Percentiles rank a stretch among this genome's conserved stretches.
phyloP scores from a whole-genome alignment of 352 stramenopile species.

The Phytopythium oedochilum region DNA sequence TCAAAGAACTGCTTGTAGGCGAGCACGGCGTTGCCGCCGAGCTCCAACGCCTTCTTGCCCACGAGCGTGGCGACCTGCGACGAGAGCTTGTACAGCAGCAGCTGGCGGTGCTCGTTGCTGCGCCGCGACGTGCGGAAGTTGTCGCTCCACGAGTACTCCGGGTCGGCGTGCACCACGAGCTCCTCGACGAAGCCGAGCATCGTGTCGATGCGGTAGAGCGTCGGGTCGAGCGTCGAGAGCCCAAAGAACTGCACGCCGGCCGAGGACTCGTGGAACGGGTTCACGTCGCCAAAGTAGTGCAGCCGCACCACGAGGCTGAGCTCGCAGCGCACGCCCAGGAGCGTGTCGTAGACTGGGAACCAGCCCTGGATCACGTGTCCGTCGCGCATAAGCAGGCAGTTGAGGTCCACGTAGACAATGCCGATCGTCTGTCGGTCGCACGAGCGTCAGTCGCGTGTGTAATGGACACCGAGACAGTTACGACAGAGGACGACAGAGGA shows the following conservation, averaged over 20 bases:
- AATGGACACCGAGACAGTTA: neutral
- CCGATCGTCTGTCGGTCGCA: constrained; percentile 79
- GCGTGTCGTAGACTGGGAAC: constrained; percentile 98
- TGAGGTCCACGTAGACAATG: constrained; percentile 97
- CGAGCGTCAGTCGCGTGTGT: neutral
- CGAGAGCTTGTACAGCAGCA: constrained; percentile 94
- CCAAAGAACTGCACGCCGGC: constrained; percentile 97
- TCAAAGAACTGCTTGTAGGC: constrained; percentile 99
- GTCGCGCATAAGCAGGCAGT: constrained; percentile 95
- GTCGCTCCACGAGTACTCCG: constrained; percentile 97
- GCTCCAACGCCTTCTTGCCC: constrained; percentile 94
- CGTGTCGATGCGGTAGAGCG: constrained; percentile 84
- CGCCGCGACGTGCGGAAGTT: constrained; percentile 89
- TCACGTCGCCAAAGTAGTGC: constrained; percentile 96
- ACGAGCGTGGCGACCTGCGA: constrained; percentile 84
- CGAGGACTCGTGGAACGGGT: constrained; percentile 96
- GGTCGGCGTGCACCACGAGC: constrained; percentile 97
- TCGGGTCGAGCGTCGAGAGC: constrained; percentile 91
- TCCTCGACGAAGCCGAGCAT: constrained; percentile 94
- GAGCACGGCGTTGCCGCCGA: constrained; percentile 97
- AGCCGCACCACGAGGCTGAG: constrained; percentile 94
- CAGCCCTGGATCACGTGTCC: constrained; percentile 93
- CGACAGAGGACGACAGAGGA: neutral
- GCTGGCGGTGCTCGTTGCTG: constrained; percentile 96
- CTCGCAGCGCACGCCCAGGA: constrained; percentile 94